Evolutionary conservation across 2,329 filamentous ascomycete genomes (phyloP), one percentile per base, ranked within the genome.

Genomic region (Alternaria sp.): DNA sequence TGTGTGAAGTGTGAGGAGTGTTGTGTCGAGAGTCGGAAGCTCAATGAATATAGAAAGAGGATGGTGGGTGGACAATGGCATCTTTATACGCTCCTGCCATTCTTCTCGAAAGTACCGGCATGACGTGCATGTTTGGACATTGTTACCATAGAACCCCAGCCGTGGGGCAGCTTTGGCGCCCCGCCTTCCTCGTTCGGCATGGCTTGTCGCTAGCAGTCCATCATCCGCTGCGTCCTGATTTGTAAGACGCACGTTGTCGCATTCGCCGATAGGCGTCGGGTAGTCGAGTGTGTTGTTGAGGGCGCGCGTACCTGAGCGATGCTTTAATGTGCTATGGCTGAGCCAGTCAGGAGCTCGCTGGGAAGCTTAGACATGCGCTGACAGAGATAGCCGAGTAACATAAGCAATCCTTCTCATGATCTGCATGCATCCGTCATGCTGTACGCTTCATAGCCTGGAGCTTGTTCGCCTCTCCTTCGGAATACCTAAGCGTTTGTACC

Each of bases 41-140:
- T 61, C 15, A 46, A 46, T 60, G 61, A 51, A 57, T 67, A 13
- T 52, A 17, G 25, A n/a, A 19, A 44, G 4, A 3, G n/a, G 59
- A 59, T 15, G 32, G 23, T 59, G 44, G 64, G 55, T 23, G 61
- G 52, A 40, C 44, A 40, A 61, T 32, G 54, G 30, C 17, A 32
- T 8, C 57, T 75, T 75, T 76, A 74, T 76, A 74, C 45, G n/a
- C 25, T 26, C 19, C 58, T 71, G 65, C 60, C 68, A 66, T 64
- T 67, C 62, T 72, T 69, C 64, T 61, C 51, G 57, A 63, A 65
- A 51, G 47, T 56, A 63, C 59, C 57, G 53, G 46, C 21, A 56
- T 73, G 71, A 74, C 72, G 70, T 71, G 55, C 55, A 19, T 59
- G 6, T 55, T 54, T 44, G 23, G 44, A 40, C 47, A 56, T 46